A percentile compares a stretch with the other conserved stretches of the same genome.
Conservation (phyloP, 1,284 basidiomycete species). For the Ustilago bromivora region DNA sequence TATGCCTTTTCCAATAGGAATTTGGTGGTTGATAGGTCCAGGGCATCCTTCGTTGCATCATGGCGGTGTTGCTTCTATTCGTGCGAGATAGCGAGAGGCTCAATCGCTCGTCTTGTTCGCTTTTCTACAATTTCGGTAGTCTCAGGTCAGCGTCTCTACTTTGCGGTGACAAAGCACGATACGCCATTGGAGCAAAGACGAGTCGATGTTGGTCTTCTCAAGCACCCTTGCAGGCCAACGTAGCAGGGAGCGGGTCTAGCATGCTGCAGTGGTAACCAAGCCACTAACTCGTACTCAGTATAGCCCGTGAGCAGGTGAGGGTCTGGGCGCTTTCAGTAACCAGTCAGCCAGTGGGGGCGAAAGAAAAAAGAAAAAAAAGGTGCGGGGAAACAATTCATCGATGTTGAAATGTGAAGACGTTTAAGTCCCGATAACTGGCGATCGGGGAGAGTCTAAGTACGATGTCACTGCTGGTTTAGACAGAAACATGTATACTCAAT, state of each 20-base stretch:
- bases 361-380: not conserved
- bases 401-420: not conserved
- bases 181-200: not conserved
- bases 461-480: no score
- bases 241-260: no score
- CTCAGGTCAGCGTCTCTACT: not conserved
- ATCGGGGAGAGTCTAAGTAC: no score
- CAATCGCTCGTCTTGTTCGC: not conserved
- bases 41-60: no score
- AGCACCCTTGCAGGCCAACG: not conserved
- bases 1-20: no score
- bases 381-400: constrained; percentile 4
- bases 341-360: not conserved
- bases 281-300: no score
- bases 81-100: constrained; percentile 1
- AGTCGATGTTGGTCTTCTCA: not conserved
- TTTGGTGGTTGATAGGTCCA: no score
- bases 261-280: no score
- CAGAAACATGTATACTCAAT: no score
- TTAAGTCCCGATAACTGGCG: no score
- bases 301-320: no score
- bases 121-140: not conserved
- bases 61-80: not conserved
- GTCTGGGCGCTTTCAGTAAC: no score
- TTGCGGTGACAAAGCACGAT: not conserved